Base-by-base conservation (phyloP, 2,329 filamentous ascomycete species). In the Dendryphion nanum region DNA sequence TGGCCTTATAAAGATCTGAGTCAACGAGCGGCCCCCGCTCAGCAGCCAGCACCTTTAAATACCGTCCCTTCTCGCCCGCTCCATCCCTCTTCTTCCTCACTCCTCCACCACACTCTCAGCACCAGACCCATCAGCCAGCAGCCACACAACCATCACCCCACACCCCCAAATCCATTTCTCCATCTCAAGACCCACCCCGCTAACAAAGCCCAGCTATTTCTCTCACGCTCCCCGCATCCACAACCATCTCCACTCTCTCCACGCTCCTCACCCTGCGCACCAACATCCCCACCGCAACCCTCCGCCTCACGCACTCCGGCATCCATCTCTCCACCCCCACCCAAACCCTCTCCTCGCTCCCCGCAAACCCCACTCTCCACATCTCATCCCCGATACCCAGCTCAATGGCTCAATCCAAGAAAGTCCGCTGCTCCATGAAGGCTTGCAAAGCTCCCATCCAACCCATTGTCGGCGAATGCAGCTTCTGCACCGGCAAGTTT, bases 381-480 rank as follows among this genome's bases (percentile, higher is more conserved):
- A 67, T 80, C 46, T 72, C 74, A 0, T 61, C 79, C 16, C 78
- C 80, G 30, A 68, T 83, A 51, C 79, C 78, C 45, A 70, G 72
- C 46, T 71, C 71, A 44, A 63, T 69, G 63, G 79, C 83, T 48
- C n/a, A n/a, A n/a, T 77, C 82, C 46, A 87, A 85, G 73, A 89
- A 86, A 77, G 82, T 85, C 54, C 83, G 86, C 56, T 97, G 93
- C 76, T 85, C 78, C 50, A 89, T 87, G 74, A 90, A 91, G 70
- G 83, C 89, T 54, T 97, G 93, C 81, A 88, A 82, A 64, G 83
- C 89, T 55, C 79, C 80, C 19, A 90, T 89, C 13, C 90, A 96
- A 69, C 85, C 88, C 50, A 96, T 98, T 59, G 87, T 96, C 42
- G 93, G 93, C 38, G 91, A 97, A 73, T 98, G 93, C 71, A 85